phyloP scores from a whole-genome alignment of 2,329 filamentous ascomycete species.

The Seiridium cupressi region DNA sequence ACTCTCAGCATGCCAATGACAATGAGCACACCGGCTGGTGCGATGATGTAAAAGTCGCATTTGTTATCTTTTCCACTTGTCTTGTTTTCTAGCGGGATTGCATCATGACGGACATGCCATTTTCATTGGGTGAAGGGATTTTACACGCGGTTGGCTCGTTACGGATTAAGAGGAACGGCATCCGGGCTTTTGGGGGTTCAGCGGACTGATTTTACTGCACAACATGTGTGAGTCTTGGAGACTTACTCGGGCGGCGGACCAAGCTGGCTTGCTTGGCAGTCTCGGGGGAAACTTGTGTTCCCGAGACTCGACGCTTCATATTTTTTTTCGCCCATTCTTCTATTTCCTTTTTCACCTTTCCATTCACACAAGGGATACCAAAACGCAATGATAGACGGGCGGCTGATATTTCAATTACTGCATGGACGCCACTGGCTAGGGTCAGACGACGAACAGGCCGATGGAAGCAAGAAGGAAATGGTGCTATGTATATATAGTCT shows the following conservation, averaged over 20 bases:
- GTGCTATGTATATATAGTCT: constrained; percentile 9
- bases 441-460: not conserved
- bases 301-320: constrained; percentile 7
- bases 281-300: not conserved
- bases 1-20: constrained; percentile 65
- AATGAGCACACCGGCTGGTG: constrained; percentile 52
- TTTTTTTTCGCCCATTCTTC: not conserved
- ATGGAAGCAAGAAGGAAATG: not conserved
- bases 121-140: constrained; percentile 13
- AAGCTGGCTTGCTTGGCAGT: not conserved
- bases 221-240: not conserved
- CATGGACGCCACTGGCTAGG: not conserved
- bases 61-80: constrained; percentile 12
- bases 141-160: constrained; percentile 10
- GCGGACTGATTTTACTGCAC: constrained; percentile 13
- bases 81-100: constrained; percentile 16
- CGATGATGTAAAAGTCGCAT: constrained; percentile 28
- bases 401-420: constrained; percentile 16
- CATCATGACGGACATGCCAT: constrained; percentile 19
- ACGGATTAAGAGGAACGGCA: not conserved
- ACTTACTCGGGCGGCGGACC: constrained; percentile 9
- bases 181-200: not conserved
- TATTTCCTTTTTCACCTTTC: constrained; percentile 4
- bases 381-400: constrained; percentile 24
- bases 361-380: constrained; percentile 24